Evolutionary conservation across 306 rosid species (phyloP).

Genomic region (Cucumis melo): DNA sequence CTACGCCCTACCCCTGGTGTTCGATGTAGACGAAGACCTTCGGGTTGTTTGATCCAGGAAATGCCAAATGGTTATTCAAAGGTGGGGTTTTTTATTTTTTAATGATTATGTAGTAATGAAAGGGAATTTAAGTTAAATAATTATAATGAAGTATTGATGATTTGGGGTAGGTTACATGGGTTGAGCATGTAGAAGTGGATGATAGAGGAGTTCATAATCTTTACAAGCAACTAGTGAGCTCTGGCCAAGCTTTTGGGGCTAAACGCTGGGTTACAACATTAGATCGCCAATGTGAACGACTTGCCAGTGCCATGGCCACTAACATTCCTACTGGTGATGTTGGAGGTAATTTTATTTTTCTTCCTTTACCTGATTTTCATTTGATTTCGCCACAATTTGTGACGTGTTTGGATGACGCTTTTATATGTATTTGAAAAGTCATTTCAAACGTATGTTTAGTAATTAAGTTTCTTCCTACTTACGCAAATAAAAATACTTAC

Average conservation of each 20-base stretch:
- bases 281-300: slow-evolving; percentile 86
- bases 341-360: slow-evolving; percentile 38
- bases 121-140: background rate
- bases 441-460: too few species aligned
- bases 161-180: slow-evolving; percentile 67
- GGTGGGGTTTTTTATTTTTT: slow-evolving; percentile 18
- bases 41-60: slow-evolving; percentile 94
- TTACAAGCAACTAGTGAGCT: slow-evolving; percentile 70
- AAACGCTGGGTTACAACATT: slow-evolving; percentile 90
- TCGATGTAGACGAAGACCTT: slow-evolving; percentile 74
- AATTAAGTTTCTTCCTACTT: too few species aligned
- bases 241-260: slow-evolving; percentile 90
- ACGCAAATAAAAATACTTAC: too few species aligned
- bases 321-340: slow-evolving; percentile 67
- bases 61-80: slow-evolving; percentile 93
- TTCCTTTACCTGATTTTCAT: too few species aligned
- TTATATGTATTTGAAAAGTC: too few species aligned
- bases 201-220: slow-evolving; percentile 86
- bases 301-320: slow-evolving; percentile 88
- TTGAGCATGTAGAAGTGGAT: slow-evolving; percentile 85
- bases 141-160: background rate
- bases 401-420: too few species aligned
- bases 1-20: slow-evolving; percentile 48
- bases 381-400: too few species aligned
- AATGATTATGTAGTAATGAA: background rate